Evolutionary conservation across 1,284 basidiomycete species (phyloP).

Genomic region (Ustilago curta): DNA sequence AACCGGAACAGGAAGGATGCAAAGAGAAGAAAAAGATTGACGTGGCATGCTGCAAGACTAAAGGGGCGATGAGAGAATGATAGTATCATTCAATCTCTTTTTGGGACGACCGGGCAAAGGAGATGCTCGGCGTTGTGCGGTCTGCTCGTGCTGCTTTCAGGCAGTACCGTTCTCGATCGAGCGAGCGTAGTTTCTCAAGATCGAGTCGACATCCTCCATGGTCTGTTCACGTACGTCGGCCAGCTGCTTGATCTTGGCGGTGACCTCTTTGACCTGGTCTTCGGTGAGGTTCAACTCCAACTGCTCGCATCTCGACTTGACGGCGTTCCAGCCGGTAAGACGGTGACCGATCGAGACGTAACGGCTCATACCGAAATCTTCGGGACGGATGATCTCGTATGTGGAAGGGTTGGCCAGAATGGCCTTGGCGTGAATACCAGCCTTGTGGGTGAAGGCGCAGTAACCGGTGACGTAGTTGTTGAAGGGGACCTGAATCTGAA

Average conservation of each 20-base stretch:
- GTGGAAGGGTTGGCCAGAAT: conserved; percentile 99
- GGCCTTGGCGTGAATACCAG: conserved; percentile 99
- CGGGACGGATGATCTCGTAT: conserved; percentile 75
- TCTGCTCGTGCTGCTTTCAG: conserved; percentile 5
- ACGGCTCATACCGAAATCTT: conserved; percentile 96
- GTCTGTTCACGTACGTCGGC: conserved; percentile 98
- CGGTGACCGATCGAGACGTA: conserved; percentile 99
- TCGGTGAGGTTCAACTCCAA: conserved; percentile 87
- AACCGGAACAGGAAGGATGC: too few relatives aligned
- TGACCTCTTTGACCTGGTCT: conserved; percentile 91
- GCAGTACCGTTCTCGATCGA: conserved; percentile 51
- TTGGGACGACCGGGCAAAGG: too few relatives aligned
- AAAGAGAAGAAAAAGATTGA: too few relatives aligned
- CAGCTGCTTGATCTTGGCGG: conserved; percentile 98
- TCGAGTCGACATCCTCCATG: conserved; percentile 98
- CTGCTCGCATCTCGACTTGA: conserved; percentile 99
- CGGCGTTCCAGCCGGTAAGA: conserved; percentile 96
- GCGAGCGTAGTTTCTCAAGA: conserved; percentile 79
- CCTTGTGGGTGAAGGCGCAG: conserved; percentile 99
- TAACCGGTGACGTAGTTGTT: conserved; percentile 90
- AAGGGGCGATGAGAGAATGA: background rate
- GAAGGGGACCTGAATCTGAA: conserved; percentile 97
- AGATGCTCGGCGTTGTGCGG: too few relatives aligned
- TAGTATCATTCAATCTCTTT: background rate
- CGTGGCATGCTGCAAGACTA: too few relatives aligned